phyloP scores from a whole-genome alignment of 805 yeast species.

The Alloascoidea africana region DNA sequence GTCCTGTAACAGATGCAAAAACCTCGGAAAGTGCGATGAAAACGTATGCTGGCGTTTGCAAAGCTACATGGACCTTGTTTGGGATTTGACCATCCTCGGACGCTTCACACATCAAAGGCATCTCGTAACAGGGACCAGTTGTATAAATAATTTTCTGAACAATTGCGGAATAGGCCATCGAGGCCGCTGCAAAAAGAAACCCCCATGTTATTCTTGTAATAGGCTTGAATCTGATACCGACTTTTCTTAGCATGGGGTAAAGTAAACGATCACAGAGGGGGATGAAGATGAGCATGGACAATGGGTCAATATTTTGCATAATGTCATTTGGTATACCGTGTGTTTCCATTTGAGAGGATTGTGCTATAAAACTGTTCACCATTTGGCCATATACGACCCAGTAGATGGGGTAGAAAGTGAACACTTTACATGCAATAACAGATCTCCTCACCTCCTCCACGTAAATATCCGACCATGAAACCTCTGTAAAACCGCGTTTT shows the following conservation, averaged over 20 bases:
- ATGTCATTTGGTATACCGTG: conserved; percentile 75
- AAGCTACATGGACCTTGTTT: conserved; percentile 48
- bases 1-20: conserved; percentile 66
- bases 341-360: conserved; percentile 58
- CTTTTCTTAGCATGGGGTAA: conserved; percentile 35
- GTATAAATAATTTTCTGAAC: conserved; percentile 55
- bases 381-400: conserved; percentile 67
- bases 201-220: conserved; percentile 60
- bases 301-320: conserved; percentile 60
- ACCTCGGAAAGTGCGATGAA: conserved; percentile 68
- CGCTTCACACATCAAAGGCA: conserved; percentile 39
- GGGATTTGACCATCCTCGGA: conserved; percentile 25
- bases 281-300: conserved; percentile 62
- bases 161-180: conserved; percentile 68
- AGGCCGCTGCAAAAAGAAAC: conserved; percentile 43
- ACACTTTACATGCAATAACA: conserved; percentile 57
- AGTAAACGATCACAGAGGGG: conserved; percentile 52
- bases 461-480: conserved; percentile 50
- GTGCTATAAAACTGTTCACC: conserved; percentile 57
- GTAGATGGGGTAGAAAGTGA: conserved; percentile 53
- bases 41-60: conserved; percentile 58
- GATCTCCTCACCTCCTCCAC: conserved; percentile 62
- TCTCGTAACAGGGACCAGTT: conserved; percentile 60
- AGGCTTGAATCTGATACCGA: conserved; percentile 45
- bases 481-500: conserved; percentile 21